A percentile compares a stretch with the other conserved stretches of the same genome.
phyloP scores from a whole-genome alignment of 2,329 filamentous ascomycete genomes.

The Ophiostoma ulmi region DNA sequence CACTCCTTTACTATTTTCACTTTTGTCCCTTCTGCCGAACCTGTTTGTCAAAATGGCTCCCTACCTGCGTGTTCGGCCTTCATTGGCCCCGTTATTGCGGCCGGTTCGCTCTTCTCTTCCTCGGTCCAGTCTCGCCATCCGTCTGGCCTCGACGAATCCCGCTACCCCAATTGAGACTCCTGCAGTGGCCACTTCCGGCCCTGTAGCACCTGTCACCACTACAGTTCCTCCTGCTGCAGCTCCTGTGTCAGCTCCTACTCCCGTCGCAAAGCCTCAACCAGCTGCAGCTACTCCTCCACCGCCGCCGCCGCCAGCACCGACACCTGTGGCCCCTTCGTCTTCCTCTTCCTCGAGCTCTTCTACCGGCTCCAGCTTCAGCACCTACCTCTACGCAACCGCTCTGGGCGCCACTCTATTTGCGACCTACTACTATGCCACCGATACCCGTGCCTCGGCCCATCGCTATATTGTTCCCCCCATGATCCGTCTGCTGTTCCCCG shows the following conservation, averaged over 20 bases:
- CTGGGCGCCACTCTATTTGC: slow-evolving; percentile 42
- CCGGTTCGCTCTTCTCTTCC: neutral
- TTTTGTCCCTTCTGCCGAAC: neutral
- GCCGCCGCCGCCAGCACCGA: slow-evolving; percentile 1
- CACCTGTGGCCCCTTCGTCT: slow-evolving; percentile 5
- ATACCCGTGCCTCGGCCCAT: slow-evolving; percentile 67
- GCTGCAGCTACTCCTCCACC: neutral
- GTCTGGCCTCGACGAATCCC: slow-evolving; percentile 5
- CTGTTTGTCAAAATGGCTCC: slow-evolving; percentile 32
- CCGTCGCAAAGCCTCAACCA: neutral
- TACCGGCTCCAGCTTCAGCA: slow-evolving; percentile 33
- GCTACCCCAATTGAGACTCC: neutral
- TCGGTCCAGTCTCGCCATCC: slow-evolving; percentile 1
- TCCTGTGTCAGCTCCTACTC: neutral
- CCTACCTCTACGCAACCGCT: slow-evolving; percentile 39
- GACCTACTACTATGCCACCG: slow-evolving; percentile 65
- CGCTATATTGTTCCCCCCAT: slow-evolving; percentile 61
- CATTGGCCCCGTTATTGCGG: slow-evolving; percentile 24
- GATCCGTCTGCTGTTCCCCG: slow-evolving; percentile 61
- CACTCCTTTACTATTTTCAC: neutral
- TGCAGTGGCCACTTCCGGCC: neutral
- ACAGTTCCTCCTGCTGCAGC: neutral
- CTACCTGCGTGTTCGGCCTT: slow-evolving; percentile 31
- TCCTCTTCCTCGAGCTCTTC: neutral
- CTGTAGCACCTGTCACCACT: neutral